These are phyloP conservation scores for Hypsizygus ulmarius DNA, from an alignment of 1,284 basidiomycete genomes.

Conservation along the genomic window DNA sequence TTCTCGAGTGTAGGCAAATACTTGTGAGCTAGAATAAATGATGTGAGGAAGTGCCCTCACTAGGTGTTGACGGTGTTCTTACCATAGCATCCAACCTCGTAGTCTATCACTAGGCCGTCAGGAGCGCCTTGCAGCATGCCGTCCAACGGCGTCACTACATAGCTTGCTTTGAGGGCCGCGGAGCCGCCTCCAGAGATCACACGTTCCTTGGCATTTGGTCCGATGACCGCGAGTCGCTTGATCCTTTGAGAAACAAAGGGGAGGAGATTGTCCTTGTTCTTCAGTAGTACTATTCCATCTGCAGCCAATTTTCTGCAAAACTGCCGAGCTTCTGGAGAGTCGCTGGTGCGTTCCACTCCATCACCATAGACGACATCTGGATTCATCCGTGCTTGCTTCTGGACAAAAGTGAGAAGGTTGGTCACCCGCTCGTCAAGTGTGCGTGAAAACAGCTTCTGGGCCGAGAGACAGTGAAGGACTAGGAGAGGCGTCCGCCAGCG, in stretches of 20 bases:
- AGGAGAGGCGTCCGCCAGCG: slow-evolving; percentile 59
- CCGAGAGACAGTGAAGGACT: slow-evolving; percentile 53
- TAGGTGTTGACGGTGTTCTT: slow-evolving; percentile 12
- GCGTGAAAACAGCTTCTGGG: slow-evolving; percentile 51
- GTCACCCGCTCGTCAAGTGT: slow-evolving; percentile 58
- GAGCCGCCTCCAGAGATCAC: slow-evolving; percentile 75
- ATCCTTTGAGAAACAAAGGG: slow-evolving; percentile 49
- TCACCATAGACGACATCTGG: slow-evolving; percentile 66
- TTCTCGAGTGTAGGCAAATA: slow-evolving; percentile 62
- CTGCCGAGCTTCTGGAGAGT: slow-evolving; percentile 50
- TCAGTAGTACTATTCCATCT: slow-evolving; percentile 68
- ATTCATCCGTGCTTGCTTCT: slow-evolving; percentile 54
- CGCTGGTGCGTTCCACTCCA: slow-evolving; percentile 56
- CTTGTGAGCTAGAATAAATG: slow-evolving; percentile 48
- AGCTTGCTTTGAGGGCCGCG: slow-evolving; percentile 68
- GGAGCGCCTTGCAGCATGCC: slow-evolving; percentile 51
- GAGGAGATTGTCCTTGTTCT: slow-evolving; percentile 57
- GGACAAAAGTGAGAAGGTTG: slow-evolving; percentile 55
- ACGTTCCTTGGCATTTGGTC: slow-evolving; percentile 65
- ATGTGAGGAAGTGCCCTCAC: background rate
- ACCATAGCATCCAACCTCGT: slow-evolving; percentile 64
- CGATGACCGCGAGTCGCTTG: slow-evolving; percentile 69
- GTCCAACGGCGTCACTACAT: slow-evolving; percentile 63
- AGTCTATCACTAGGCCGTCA: slow-evolving; percentile 43
- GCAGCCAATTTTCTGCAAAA: slow-evolving; percentile 61